Evolutionary conservation across 192 early-diverging fungal species (phyloP), one percentile per base, ranked within the genome.

Genomic region (Entomortierella lignicola): DNA sequence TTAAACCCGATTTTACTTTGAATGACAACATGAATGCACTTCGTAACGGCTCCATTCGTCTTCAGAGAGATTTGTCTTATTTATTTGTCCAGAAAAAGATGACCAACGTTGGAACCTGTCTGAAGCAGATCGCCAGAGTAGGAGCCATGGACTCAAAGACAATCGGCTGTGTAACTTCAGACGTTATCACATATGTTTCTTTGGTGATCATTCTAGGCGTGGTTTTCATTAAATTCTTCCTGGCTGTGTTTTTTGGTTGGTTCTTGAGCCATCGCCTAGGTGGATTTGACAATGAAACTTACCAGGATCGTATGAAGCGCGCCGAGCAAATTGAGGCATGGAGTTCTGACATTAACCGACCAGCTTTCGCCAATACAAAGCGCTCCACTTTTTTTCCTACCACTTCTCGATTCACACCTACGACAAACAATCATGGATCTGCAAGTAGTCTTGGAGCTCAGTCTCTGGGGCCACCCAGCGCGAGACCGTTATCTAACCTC

Each of bases 211-310:
- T 91, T 59, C 65, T 92, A 50, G 90, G 85, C 26, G 86, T 87
- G 17, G 88, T 92, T 53, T 71, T 89, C 29, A 85, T 88, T 59
- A 91, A 90, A 72, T 97, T 97, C 66, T 72, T 85, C 63, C 82
- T 93, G 67, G 94, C 95, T 0, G 80, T 95, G 29, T 79, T 89
- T 39, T 96, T 95, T 84, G 89, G 89, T 30, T 96, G 94, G 94
- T 87, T 93, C 79, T 81, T 95, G 65, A 89, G 89, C 27, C 85
- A 90, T 70, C 77, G 87, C 34, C 83, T 97, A n/a, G 95, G 95
- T 13, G 86, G 88, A 72, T 88, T 96, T 37, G 84, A 85, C 23
- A 72, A 85, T 63, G 81, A 88, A 41, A 85, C 89, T 34, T 91
- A 92, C 39, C 87, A 90, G 44, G 91, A 88, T 37, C 87, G 90